Conservation (phyloP, 305 asterid genomes). For the Plantago rigida region DNA sequence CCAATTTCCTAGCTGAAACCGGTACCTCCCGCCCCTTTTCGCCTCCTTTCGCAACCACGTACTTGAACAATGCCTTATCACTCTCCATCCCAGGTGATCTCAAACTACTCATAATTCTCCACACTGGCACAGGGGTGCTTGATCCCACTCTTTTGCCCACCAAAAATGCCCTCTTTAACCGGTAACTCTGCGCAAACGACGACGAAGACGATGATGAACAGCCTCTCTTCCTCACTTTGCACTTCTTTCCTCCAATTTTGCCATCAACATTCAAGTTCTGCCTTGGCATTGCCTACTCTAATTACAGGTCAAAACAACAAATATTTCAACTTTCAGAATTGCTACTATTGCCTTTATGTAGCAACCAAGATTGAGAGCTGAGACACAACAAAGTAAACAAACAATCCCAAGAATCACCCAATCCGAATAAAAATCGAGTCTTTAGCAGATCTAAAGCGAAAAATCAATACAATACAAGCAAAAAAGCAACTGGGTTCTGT, state of each 20-base stretch:
- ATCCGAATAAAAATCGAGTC: conserved; percentile 18
- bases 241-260: conserved; percentile 42
- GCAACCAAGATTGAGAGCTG: too few species aligned
- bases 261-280: conserved; percentile 17
- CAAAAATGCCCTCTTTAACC: conserved; percentile 60
- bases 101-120: conserved; percentile 58
- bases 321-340: background rate
- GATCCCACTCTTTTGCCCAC: conserved; percentile 72
- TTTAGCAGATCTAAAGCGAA: conserved; percentile 35
- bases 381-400: background rate
- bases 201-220: conserved; percentile 77
- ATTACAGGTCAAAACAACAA: background rate
- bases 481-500: conserved; percentile 12
- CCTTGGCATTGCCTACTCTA: conserved; percentile 19
- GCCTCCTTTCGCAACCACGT: conserved; percentile 33
- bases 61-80: conserved; percentile 43
- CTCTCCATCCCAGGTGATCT: conserved; percentile 45
- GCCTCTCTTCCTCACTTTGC: conserved; percentile 78
- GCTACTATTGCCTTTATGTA: too few species aligned
- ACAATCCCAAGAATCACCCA: conserved; percentile 14
- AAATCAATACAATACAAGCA: background rate
- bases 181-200: conserved; percentile 47
- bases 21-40: conserved; percentile 43
- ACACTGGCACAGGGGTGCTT: conserved; percentile 67
- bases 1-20: conserved; percentile 67